Evolutionary conservation across 495 filamentous ascomycete species (phyloP).

Genomic region (Evansstolkia leycettana): DNA sequence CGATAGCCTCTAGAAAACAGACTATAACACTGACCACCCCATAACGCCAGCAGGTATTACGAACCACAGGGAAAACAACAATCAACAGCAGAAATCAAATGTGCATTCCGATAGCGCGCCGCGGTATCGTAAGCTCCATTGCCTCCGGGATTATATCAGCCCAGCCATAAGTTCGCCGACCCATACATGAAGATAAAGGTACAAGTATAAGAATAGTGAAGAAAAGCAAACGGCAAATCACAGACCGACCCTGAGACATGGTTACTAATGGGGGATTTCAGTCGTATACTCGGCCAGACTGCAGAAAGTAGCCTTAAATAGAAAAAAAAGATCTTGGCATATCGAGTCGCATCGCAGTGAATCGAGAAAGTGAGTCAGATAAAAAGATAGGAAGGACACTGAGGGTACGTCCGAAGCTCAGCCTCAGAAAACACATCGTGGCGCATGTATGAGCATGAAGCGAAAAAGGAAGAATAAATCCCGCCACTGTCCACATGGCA

Average conservation of each 20-base stretch:
- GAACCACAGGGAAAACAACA: no score
- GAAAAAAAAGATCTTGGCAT: no score
- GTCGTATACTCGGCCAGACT: no score
- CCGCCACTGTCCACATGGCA: background rate
- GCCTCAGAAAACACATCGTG: conserved; percentile 17
- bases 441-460: conserved; percentile 12
- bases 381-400: conserved; percentile 3
- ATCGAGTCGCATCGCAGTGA: background rate
- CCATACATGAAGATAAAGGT: conserved; percentile 22
- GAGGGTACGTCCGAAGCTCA: conserved; percentile 19
- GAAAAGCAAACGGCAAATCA: background rate
- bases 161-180: conserved; percentile 26
- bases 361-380: conserved; percentile 1
- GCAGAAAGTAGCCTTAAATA: no score
- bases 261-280: no score
- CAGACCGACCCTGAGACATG: background rate
- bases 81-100: background rate
- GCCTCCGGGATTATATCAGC: conserved; percentile 15
- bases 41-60: no score
- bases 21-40: no score
- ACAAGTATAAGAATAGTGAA: conserved; percentile 8
- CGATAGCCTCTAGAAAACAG: no score
- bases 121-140: conserved; percentile 14
- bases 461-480: background rate
- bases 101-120: conserved; percentile 11